Evolutionary conservation across 2,329 filamentous ascomycete species (phyloP), one percentile per base, ranked within the genome.

Genomic region (Penicillium sp.): DNA sequence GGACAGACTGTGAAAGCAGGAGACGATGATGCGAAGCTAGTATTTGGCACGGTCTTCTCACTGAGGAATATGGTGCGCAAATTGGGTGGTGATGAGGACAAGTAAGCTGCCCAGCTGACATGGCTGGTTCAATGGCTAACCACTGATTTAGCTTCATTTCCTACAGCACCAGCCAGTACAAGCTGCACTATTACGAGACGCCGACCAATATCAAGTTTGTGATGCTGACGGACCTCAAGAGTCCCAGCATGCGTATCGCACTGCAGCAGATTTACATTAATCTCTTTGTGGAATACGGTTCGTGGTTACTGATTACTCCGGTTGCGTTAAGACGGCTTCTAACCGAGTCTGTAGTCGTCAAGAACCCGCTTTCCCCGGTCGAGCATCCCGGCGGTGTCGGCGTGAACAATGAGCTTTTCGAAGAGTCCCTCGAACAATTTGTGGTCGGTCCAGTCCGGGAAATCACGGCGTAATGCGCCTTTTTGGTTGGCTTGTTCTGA

Each of bases 181-280:
- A 96, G 74, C 80, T 98, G 60, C 93, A 98, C 74, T 98, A 95
- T 76, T 98, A 96, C 77, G 93, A 98, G 76, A 97, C 93, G 10
- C 89, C 90, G 1, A 93, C 89, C 42, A 94, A 88, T 68, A 84
- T 95, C 70, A 94, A 95, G 65, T 94, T 97, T 65, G 89, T 96
- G 65, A 88, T 98, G 84, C 77, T 97, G 64, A 97, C 93, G 20
- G 93, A 97, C 71, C 87, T 87, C 29, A 86, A 82, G 57, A 87
- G 88, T 47, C 80, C 86, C 57, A 96, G 89, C 70, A 91, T 98
- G 82, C 82, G 90, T 36, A 89, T 94, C 60, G 91, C 95, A 18
- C 73, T 98, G 62, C 90, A 98, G 67, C 93, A 98, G 77, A 96
- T 98, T 53, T 98, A 96, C 69, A 94, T 96, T 48, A 97, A 95